Evolutionary conservation across 2,329 filamentous ascomycete genomes (phyloP).

Genomic region (Arthroderma sp.): DNA sequence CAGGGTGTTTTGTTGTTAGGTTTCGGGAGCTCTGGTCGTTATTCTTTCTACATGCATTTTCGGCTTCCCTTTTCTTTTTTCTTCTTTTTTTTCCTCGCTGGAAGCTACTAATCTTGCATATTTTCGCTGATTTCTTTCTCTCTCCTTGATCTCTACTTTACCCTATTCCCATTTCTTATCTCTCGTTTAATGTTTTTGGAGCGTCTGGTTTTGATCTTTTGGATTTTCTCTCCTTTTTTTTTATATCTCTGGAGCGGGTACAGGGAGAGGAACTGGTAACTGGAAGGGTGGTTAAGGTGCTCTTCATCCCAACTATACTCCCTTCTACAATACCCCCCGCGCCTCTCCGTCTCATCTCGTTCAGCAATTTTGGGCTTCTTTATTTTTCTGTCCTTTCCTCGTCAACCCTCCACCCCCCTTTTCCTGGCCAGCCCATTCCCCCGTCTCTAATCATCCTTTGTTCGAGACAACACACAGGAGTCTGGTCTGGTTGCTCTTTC

Average conservation of each 20-base stretch:
- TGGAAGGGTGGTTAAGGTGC: too few relatives aligned
- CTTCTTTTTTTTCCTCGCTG: conserved; percentile 1
- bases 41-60: not conserved
- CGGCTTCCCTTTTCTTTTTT: not conserved
- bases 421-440: not conserved
- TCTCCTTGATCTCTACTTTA: conserved; percentile 17
- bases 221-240: not conserved
- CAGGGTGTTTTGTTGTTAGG: conserved; percentile 15
- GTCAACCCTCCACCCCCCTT: not conserved
- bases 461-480: conserved; percentile 27
- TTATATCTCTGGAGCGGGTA: not conserved
- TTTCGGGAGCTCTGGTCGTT: conserved; percentile 1
- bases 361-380: too few relatives aligned
- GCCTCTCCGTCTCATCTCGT: too few relatives aligned
- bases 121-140: conserved; percentile 6
- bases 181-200: conserved; percentile 17
- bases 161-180: conserved; percentile 18
- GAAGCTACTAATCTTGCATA: conserved; percentile 2
- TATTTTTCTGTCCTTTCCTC: not conserved
- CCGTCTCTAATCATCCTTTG: conserved; percentile 1
- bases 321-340: too few relatives aligned
- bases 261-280: too few relatives aligned
- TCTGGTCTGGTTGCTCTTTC: conserved; percentile 29
- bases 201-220: conserved; percentile 7
- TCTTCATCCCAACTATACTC: too few relatives aligned